phyloP scores from a whole-genome alignment of 352 stramenopile genomes.

The Phytophthora idaei region DNA sequence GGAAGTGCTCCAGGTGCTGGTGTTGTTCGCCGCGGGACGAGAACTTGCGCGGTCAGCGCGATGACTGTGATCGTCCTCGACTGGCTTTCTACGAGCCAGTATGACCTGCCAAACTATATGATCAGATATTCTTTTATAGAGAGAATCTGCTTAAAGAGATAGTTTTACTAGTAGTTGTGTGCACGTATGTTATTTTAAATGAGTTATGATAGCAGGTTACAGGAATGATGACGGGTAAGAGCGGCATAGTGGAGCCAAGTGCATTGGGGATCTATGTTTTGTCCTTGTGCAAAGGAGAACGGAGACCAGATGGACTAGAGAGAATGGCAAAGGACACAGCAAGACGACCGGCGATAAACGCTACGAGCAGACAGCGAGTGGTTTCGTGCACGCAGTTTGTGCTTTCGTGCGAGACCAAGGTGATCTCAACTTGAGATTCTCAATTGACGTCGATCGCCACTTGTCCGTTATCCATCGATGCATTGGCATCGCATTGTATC shows the following conservation, averaged over 20 bases:
- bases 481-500: not conserved
- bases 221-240: not conserved
- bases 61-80: constrained; percentile 16
- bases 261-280: not conserved
- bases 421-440: not conserved
- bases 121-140: not conserved
- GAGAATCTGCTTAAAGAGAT: not conserved
- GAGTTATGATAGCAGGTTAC: not conserved
- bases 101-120: constrained; percentile 8
- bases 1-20: constrained; percentile 3
- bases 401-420: constrained; percentile 10
- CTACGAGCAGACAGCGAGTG: constrained; percentile 24
- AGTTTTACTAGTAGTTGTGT: not conserved
- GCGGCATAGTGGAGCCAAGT: constrained; percentile 2
- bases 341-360: constrained; percentile 26
- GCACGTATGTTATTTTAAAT: no score
- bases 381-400: constrained; percentile 11
- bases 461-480: not conserved
- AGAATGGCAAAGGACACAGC: constrained; percentile 10
- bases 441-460: not conserved
- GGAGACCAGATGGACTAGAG: constrained; percentile 29
- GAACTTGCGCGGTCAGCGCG: constrained; percentile 26
- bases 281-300: constrained; percentile 15
- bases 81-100: constrained; percentile 37
- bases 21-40: constrained; percentile 25